Percentiles rank a stretch among this genome's conserved stretches.
Evolutionary conservation across 352 stramenopile genomes (phyloP).

Genomic region (Elongisporangium undulatum): DNA sequence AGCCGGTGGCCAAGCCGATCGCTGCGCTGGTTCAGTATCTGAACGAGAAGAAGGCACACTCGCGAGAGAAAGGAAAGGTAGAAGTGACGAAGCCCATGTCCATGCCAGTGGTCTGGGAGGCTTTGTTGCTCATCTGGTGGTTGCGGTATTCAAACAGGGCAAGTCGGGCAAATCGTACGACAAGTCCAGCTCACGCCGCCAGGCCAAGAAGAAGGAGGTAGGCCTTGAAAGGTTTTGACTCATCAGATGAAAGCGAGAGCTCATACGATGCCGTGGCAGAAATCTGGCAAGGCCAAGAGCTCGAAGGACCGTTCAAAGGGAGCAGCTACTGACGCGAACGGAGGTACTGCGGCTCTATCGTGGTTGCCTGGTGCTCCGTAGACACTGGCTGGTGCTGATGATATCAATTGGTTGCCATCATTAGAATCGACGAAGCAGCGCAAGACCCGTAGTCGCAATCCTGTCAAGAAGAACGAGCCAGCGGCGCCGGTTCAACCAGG

Average conservation of each 20-base stretch:
- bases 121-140: not conserved
- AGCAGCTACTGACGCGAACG: slow-evolving; percentile 15
- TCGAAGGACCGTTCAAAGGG: slow-evolving; percentile 32
- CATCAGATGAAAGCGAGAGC: not conserved
- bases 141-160: slow-evolving; percentile 18
- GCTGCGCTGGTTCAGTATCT: slow-evolving; percentile 78
- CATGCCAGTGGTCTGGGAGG: not conserved
- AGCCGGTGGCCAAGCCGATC: slow-evolving; percentile 60
- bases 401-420: not conserved
- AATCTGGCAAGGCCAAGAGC: slow-evolving; percentile 26
- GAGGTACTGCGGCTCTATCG: not conserved
- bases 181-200: slow-evolving; percentile 29
- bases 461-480: slow-evolving; percentile 29
- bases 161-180: slow-evolving; percentile 31
- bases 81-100: not conserved
- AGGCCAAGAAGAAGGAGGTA: slow-evolving; percentile 47
- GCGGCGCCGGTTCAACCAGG: slow-evolving; percentile 26
- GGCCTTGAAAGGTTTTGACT: not conserved
- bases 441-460: slow-evolving; percentile 28
- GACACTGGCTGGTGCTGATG: not conserved
- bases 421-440: slow-evolving; percentile 37
- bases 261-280: slow-evolving; percentile 12
- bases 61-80: slow-evolving; percentile 67
- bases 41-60: slow-evolving; percentile 66
- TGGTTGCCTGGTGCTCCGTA: not conserved